These are phyloP conservation scores for Geosiphon pyriformis DNA, from an alignment of 192 early-diverging fungal species.

Conservation along the genomic window DNA sequence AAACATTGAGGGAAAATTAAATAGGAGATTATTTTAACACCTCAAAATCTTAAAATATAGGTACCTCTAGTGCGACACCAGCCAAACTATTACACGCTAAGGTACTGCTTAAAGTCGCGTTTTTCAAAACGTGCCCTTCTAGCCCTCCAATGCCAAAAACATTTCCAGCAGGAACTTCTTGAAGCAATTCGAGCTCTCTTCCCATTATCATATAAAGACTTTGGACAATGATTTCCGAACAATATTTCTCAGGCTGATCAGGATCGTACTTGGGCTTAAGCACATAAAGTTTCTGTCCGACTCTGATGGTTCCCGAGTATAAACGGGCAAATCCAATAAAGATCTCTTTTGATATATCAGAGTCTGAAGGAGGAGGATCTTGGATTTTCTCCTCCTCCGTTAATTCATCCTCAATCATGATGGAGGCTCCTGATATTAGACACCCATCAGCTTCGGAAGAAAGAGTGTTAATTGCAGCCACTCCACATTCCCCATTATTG, in stretches of 20 bases:
- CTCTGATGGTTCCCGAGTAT: conserved; percentile 83
- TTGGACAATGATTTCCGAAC: conserved; percentile 68
- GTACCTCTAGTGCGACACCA: conserved; percentile 44
- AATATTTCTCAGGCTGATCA: conserved; percentile 45
- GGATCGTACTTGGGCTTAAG: conserved; percentile 94
- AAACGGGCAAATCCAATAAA: conserved; percentile 92
- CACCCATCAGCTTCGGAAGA: too few species aligned
- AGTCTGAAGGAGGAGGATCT: conserved; percentile 33
- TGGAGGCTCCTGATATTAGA: conserved; percentile 22
- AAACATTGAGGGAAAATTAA: not conserved
- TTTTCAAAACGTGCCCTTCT: conserved; percentile 89
- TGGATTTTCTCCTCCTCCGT: conserved; percentile 33
- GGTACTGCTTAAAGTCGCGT: conserved; percentile 80
- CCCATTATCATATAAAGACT: conserved; percentile 96
- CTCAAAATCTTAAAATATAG: not conserved
- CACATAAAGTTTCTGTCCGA: conserved; percentile 82
- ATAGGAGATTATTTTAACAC: not conserved
- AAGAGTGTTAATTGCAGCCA: too few species aligned
- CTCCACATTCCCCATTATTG: conserved; percentile 31
- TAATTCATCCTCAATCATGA: conserved; percentile 28
- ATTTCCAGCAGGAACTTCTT: conserved; percentile 89
- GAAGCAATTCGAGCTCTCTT: conserved; percentile 76
- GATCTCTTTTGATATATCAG: conserved; percentile 56
- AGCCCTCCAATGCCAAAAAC: conserved; percentile 91
- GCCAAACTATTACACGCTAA: conserved; percentile 74